Evolutionary conservation across 192 early-diverging fungal genomes (phyloP).

Genomic region (Spinellus fusiger): DNA sequence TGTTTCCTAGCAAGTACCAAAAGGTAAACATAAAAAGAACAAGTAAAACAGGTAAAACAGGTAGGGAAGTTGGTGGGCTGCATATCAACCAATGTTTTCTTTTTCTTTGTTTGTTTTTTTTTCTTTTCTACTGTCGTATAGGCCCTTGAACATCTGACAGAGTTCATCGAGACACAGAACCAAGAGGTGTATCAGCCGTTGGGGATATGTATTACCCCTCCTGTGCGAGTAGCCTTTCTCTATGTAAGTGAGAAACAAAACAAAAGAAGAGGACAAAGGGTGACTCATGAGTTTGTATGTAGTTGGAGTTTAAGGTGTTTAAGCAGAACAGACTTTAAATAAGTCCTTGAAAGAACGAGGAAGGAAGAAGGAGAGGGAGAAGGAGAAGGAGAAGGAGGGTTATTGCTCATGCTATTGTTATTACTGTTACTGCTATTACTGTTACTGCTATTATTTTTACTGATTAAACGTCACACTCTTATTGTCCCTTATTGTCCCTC

Average conservation of each 20-base stretch:
- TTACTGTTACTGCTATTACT: too few species aligned
- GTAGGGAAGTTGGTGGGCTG: neutral
- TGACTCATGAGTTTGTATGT: too few species aligned
- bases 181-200: slow-evolving; percentile 24
- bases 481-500: too few species aligned
- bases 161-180: slow-evolving; percentile 32
- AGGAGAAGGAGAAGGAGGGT: neutral
- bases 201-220: slow-evolving; percentile 20
- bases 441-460: too few species aligned
- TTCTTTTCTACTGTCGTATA: too few species aligned
- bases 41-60: neutral
- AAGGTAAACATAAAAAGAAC: slow-evolving; percentile 13
- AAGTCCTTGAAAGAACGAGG: neutral
- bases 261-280: neutral
- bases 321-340: neutral
- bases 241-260: slow-evolving; percentile 32
- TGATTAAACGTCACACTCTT: too few species aligned
- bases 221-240: slow-evolving; percentile 29
- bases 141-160: slow-evolving; percentile 18
- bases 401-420: too few species aligned
- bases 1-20: slow-evolving; percentile 28
- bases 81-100: neutral
- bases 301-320: neutral
- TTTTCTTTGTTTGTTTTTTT: neutral
- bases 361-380: neutral